These are phyloP conservation scores for Pythium sp. DNA, from an alignment of 352 stramenopile species.

Conservation along the genomic window DNA sequence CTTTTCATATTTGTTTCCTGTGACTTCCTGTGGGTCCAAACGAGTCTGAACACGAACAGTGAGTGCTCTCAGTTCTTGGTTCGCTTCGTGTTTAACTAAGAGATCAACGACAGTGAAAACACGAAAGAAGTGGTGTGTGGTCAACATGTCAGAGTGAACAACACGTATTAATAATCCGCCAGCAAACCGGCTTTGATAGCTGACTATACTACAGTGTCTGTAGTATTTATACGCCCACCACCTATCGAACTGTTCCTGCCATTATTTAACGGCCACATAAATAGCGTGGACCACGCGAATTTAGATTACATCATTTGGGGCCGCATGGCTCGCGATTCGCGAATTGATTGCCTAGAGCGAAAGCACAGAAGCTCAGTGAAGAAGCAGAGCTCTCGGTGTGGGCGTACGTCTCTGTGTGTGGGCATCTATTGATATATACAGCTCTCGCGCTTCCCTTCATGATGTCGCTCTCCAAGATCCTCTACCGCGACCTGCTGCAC, in stretches of 20 bases:
- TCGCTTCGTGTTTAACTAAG: no score
- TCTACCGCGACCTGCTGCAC: constrained; percentile 73
- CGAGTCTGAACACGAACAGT: not conserved
- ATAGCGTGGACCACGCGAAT: not conserved
- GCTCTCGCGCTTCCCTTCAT: not conserved
- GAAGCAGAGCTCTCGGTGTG: not conserved
- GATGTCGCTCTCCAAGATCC: constrained; percentile 50
- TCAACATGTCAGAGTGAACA: no score
- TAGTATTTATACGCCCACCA: not conserved
- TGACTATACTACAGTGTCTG: not conserved
- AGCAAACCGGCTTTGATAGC: not conserved
- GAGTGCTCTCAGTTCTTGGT: not conserved
- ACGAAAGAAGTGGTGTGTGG: no score
- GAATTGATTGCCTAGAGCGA: not conserved
- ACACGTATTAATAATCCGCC: not conserved
- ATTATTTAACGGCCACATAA: not conserved
- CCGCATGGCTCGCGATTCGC: not conserved
- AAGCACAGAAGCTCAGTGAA: not conserved
- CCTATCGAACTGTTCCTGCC: not conserved
- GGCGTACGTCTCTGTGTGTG: not conserved
- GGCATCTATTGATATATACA: not conserved
- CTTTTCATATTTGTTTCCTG: not conserved
- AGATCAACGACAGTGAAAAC: no score
- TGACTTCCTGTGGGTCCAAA: no score
- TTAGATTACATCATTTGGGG: constrained; percentile 1